Percentiles rank a stretch among this genome's conserved stretches.
phyloP scores from a whole-genome alignment of 192 early-diverging fungal species.

The Coemansia sp. region DNA sequence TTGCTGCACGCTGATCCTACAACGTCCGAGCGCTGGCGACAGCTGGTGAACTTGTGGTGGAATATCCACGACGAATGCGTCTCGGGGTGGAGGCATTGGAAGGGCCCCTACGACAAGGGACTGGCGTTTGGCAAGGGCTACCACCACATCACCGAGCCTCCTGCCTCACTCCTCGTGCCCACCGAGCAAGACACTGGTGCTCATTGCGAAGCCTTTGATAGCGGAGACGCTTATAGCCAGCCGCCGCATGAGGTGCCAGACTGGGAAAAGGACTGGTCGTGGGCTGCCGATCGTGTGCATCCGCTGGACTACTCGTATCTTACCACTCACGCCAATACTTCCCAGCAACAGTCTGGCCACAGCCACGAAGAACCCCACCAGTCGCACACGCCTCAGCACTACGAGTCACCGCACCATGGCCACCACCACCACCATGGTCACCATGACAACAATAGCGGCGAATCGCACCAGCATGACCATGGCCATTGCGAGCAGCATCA shows the following conservation, averaged over 20 bases:
- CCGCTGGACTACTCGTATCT: conserved; percentile 51
- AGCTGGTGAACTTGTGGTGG: conserved; percentile 73
- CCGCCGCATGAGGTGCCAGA: conserved; percentile 35
- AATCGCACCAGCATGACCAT: conserved; percentile 5
- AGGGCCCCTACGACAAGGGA: conserved; percentile 37
- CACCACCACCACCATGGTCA: not conserved
- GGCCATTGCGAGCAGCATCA: not conserved
- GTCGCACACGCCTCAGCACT: conserved; percentile 1
- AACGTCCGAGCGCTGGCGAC: conserved; percentile 49
- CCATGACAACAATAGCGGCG: not conserved
- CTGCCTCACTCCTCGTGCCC: not conserved
- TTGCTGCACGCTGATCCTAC: conserved; percentile 38
- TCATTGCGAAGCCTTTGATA: not conserved
- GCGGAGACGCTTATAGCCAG: not conserved
- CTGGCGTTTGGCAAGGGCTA: conserved; percentile 48
- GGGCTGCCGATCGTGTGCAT: conserved; percentile 51
- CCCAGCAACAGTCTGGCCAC: not conserved
- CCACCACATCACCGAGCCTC: conserved; percentile 29
- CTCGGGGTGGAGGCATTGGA: conserved; percentile 50
- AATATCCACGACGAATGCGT: conserved; percentile 61
- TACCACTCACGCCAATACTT: conserved; percentile 9
- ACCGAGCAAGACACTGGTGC: not conserved
- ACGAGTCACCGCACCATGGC: not conserved
- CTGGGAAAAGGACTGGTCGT: conserved; percentile 56
- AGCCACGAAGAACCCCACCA: not conserved